Conservation (phyloP, 805 yeast genomes). For the Grigorovia humatica region DNA sequence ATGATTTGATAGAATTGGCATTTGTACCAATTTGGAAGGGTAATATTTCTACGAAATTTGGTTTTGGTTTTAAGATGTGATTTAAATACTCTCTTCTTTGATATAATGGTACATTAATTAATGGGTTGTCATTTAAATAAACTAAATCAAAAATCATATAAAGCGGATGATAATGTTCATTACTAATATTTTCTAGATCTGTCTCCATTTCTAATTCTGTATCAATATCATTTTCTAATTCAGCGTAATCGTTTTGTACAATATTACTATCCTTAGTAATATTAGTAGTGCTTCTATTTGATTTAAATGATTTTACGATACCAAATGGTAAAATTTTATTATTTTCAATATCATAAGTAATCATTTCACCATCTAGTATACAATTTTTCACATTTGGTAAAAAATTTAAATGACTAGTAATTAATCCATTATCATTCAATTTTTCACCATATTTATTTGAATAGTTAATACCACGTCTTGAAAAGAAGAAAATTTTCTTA, state of each 20-base stretch:
- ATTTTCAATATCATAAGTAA: constrained; percentile 62
- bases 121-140: constrained; percentile 52
- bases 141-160: constrained; percentile 66
- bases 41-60: constrained; percentile 42
- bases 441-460: constrained; percentile 54
- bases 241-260: neutral
- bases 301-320: constrained; percentile 38
- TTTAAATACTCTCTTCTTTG: constrained; percentile 46
- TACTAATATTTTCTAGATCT: constrained; percentile 7
- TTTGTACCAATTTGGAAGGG: constrained; percentile 31
- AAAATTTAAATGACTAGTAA: constrained; percentile 41
- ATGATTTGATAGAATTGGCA: constrained; percentile 43
- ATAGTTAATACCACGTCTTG: constrained; percentile 65
- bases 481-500: constrained; percentile 28
- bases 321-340: constrained; percentile 67
- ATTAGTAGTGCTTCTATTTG: neutral
- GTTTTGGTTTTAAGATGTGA: constrained; percentile 34
- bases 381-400: constrained; percentile 30
- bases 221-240: neutral
- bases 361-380: constrained; percentile 84
- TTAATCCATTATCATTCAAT: constrained; percentile 32
- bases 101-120: constrained; percentile 43
- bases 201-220: no score
- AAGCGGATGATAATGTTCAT: constrained; percentile 39
- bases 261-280: neutral